Conservation (phyloP, 2,329 filamentous ascomycete species). For the Elsinoe ampelina region DNA sequence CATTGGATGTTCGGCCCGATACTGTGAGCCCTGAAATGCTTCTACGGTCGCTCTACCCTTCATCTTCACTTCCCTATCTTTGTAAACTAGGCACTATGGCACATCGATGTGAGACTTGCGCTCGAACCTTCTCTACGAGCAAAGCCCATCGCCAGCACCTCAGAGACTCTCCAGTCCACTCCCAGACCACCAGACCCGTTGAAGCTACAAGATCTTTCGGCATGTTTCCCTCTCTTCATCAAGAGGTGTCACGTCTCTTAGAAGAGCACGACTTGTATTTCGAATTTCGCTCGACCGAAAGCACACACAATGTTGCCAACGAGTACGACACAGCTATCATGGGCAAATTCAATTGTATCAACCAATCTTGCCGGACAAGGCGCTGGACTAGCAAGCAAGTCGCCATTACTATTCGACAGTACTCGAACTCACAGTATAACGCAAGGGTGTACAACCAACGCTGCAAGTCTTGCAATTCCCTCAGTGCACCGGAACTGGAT, state of each 20-base stretch:
- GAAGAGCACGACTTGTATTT: neutral
- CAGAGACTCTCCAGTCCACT: neutral
- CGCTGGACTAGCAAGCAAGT: slow-evolving; percentile 35
- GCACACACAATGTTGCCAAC: slow-evolving; percentile 17
- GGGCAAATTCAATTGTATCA: slow-evolving; percentile 34
- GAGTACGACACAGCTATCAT: slow-evolving; percentile 33
- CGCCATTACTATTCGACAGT: slow-evolving; percentile 35
- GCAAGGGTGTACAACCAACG: slow-evolving; percentile 34
- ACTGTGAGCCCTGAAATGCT: no score
- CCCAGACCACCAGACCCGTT: neutral
- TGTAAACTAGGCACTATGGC: no score
- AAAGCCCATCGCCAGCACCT: neutral
- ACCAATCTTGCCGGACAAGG: slow-evolving; percentile 22
- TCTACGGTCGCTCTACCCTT: no score
- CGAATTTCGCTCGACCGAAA: neutral
- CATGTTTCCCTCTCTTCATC: neutral
- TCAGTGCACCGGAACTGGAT: neutral
- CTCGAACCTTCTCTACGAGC: no score
- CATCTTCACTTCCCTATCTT: no score
- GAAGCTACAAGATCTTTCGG: neutral
- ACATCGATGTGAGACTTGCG: no score
- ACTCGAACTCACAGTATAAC: slow-evolving; percentile 31
- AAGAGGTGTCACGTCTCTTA: neutral
- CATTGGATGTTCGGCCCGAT: no score
- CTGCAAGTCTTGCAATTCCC: slow-evolving; percentile 5